These are phyloP conservation scores for Adansonia digitata DNA, from an alignment of 345 rosid species.

Conservation along the genomic window DNA sequence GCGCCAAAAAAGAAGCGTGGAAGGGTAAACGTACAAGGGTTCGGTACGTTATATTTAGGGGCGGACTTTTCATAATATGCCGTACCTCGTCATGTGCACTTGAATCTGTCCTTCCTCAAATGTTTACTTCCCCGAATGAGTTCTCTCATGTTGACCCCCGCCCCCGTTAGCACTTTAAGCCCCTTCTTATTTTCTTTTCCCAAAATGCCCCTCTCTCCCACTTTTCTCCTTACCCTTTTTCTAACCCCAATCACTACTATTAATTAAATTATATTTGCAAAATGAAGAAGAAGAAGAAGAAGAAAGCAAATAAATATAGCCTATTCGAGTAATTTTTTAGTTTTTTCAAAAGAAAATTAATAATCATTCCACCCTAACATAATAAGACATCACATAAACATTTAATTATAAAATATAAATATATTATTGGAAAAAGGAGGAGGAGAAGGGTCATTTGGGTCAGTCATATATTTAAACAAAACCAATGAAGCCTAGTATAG, in stretches of 20 bases:
- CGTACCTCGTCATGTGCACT: conserved; percentile 15
- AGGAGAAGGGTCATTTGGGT: background rate
- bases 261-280: too few relatives aligned
- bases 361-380: too few relatives aligned
- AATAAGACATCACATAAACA: too few relatives aligned
- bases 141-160: background rate
- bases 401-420: too few relatives aligned
- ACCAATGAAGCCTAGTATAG: background rate
- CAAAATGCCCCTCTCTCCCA: background rate
- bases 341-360: too few relatives aligned
- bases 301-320: too few relatives aligned
- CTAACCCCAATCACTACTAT: background rate
- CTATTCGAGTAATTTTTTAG: background rate
- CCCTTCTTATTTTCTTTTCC: background rate
- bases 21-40: conserved; percentile 5
- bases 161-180: background rate
- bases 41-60: background rate
- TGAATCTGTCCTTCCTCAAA: conserved; percentile 21
- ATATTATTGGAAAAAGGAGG: background rate
- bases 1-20: background rate
- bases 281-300: background rate
- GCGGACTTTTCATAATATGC: background rate
- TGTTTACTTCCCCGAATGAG: conserved; percentile 12
- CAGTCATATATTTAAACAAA: background rate
- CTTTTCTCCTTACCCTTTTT: background rate